Conservation (phyloP, 2,329 filamentous ascomycete genomes). For the Calonectria naviculata region DNA sequence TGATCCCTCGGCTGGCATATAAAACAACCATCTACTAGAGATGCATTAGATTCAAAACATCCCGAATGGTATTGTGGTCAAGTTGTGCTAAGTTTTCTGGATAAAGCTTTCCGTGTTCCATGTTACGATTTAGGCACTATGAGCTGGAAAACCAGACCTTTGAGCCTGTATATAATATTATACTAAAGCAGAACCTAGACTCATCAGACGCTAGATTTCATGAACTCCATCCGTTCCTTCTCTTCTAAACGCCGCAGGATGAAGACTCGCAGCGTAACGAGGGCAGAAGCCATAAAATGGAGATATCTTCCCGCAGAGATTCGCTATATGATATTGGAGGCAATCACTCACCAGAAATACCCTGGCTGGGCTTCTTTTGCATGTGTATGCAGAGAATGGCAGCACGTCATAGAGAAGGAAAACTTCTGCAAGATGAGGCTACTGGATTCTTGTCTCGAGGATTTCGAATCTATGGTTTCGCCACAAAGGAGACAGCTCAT, state of each 20-base stretch:
- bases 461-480: slow-evolving; percentile 32
- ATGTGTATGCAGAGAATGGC: slow-evolving; percentile 50
- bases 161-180: too few relatives aligned
- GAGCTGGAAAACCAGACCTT: too few relatives aligned
- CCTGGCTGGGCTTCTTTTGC: slow-evolving; percentile 46
- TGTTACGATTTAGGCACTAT: too few relatives aligned
- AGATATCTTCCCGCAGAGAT: slow-evolving; percentile 42
- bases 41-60: too few relatives aligned
- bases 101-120: too few relatives aligned
- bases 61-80: too few relatives aligned
- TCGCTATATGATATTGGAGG: slow-evolving; percentile 44
- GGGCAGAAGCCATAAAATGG: slow-evolving; percentile 20
- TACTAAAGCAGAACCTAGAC: too few relatives aligned
- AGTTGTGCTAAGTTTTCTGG: too few relatives aligned
- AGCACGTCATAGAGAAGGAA: slow-evolving; percentile 40
- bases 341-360: slow-evolving; percentile 40
- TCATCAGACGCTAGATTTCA: too few relatives aligned
- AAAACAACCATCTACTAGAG: too few relatives aligned
- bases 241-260: neutral
- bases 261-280: neutral
- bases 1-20: too few relatives aligned
- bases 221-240: too few relatives aligned
- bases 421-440: slow-evolving; percentile 45
- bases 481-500: slow-evolving; percentile 35
- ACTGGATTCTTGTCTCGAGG: slow-evolving; percentile 35